These are phyloP conservation scores for Ustilago curta DNA, from an alignment of 1,284 basidiomycete genomes.

Conservation along the genomic window DNA sequence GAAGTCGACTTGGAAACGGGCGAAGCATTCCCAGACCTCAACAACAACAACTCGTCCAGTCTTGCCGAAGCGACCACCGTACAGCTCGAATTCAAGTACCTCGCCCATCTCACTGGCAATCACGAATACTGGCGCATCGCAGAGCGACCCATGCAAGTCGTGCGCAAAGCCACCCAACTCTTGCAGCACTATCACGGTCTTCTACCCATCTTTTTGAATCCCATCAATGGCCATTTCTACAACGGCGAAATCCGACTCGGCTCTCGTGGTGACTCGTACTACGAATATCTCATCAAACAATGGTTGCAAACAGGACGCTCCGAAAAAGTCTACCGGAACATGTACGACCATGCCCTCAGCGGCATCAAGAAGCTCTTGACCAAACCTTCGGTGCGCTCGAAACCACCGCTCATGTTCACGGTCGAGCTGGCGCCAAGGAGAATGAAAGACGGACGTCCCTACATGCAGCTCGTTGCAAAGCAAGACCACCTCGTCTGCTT, in stretches of 20 bases:
- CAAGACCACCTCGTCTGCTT: constrained; percentile 98
- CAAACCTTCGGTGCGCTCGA: constrained; percentile 68
- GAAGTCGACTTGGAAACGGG: constrained; percentile 80
- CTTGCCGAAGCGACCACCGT: constrained; percentile 74
- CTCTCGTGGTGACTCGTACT: constrained; percentile 92
- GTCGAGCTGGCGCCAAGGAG: constrained; percentile 75
- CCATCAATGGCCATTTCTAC: constrained; percentile 78
- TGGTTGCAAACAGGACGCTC: constrained; percentile 74
- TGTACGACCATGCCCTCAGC: constrained; percentile 86
- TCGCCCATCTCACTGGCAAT: constrained; percentile 83
- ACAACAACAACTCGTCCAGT: constrained; percentile 78
- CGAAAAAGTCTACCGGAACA: constrained; percentile 84
- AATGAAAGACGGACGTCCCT: constrained; percentile 8
- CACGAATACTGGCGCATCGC: constrained; percentile 83
- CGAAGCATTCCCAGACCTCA: constrained; percentile 76
- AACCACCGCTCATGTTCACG: constrained; percentile 78
- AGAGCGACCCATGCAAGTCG: constrained; percentile 72
- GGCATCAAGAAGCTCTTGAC: constrained; percentile 84
- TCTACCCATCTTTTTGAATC: constrained; percentile 82
- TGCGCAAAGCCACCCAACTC: constrained; percentile 30
- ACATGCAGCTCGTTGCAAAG: constrained; percentile 76
- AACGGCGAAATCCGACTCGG: constrained; percentile 85
- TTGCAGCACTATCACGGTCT: constrained; percentile 76
- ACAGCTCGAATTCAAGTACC: constrained; percentile 78
- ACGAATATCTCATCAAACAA: constrained; percentile 82